Evolutionary conservation across 1,284 basidiomycete genomes (phyloP), one percentile per base, ranked within the genome.

Genomic region (Taiwanofungus camphoratus): DNA sequence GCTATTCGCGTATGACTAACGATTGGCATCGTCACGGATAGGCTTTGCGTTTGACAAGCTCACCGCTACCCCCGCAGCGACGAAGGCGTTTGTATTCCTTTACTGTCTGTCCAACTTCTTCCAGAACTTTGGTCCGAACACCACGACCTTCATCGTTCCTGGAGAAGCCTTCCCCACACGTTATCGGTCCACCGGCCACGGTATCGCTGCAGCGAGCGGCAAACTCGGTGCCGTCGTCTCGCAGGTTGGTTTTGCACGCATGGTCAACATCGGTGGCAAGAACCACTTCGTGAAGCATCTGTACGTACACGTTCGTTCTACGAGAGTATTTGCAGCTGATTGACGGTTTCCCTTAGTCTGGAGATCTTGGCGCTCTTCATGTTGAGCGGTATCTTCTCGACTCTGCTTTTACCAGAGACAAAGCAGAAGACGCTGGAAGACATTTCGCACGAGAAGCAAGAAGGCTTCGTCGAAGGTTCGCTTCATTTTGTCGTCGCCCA

Each of bases 81-180:
- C 66, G 49, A 79, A 79, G 52, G 79, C 76, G 3, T 89, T 91
- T 63, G 81, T 89, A 39, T 79, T 85, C 68, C 70, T 88, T 24
- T 89, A 87, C 67, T 87, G 85, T 61, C 65, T 88, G 20, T 70
- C 83, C 49, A 79, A 82, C 60, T 82, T 82, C 68, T 82, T 82
- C 74, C 76, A 82, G 67, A 83, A 82, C 62, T 85, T 82, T 58
- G 87, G 88, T 0, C 83, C 88, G 39, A 92, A 91, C 65, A 78
- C 79, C 0, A 92, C 87, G 0, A 92, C 88, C 3, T 92, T 82
- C 62, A 59, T 92, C 52, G 71, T 92, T 26, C 90, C 91, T 6
- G 87, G 86, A 44, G 88, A 93, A 63, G 77, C 73, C 21, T 93
- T 92, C 81, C 89, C 90, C 2, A 92, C 90, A 2, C 80, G 89